Evolutionary conservation across 1,139 yeast species (phyloP).

Genomic region (Eremothecium sinecaudum): DNA sequence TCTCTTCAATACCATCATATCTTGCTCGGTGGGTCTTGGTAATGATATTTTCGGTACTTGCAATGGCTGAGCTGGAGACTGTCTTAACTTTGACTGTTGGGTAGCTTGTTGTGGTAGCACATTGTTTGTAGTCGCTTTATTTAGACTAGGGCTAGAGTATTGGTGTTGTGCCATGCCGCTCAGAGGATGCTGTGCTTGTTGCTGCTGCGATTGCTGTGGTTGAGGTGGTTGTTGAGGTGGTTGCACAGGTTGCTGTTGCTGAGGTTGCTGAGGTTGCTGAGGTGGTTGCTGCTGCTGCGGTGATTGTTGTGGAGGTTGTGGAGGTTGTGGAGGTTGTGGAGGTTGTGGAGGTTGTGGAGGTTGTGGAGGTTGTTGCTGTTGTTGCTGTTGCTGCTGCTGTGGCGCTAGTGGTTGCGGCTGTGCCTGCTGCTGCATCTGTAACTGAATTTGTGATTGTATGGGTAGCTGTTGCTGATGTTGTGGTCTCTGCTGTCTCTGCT

Average conservation of each 20-base stretch:
- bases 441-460: slow-evolving; percentile 4
- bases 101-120: neutral
- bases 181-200: neutral
- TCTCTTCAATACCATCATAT: slow-evolving; percentile 46
- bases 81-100: slow-evolving; percentile 10
- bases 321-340: slow-evolving; percentile 10
- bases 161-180: slow-evolving; percentile 1
- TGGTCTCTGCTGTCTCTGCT: slow-evolving; percentile 6
- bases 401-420: neutral
- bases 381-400: slow-evolving; percentile 9
- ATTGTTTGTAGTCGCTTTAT: neutral
- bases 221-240: neutral
- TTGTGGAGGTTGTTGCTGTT: slow-evolving; percentile 6
- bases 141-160: neutral
- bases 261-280: slow-evolving; percentile 7
- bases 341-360: slow-evolving; percentile 9
- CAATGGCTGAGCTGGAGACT: slow-evolving; percentile 13
- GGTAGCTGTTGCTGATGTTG: slow-evolving; percentile 1
- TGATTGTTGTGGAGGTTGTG: slow-evolving; percentile 9
- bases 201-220: neutral
- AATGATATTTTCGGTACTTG: slow-evolving; percentile 25
- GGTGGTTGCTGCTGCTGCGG: slow-evolving; percentile 1
- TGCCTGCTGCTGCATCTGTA: slow-evolving; percentile 4
- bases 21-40: slow-evolving; percentile 36
- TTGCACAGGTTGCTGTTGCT: slow-evolving; percentile 8